phyloP scores from a whole-genome alignment of 305 asterid species.

The Solanum hybrid region DNA sequence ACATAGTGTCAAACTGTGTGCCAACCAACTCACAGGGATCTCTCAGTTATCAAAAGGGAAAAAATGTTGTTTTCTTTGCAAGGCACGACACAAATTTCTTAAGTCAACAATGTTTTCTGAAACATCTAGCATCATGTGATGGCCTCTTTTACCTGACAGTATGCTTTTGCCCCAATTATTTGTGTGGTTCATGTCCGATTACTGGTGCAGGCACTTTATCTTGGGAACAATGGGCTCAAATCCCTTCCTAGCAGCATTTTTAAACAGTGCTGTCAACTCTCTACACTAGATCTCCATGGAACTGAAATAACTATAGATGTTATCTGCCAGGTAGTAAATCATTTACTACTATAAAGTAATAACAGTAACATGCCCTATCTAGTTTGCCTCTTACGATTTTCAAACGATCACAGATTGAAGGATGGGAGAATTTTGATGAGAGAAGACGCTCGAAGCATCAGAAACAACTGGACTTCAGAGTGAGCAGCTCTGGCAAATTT shows the following conservation, averaged over 20 bases:
- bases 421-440: conserved; percentile 83
- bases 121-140: neutral
- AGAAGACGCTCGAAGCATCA: conserved; percentile 76
- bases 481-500: conserved; percentile 53
- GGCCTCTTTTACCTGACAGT: neutral
- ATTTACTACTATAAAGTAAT: neutral
- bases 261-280: conserved; percentile 56
- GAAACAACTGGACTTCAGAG: conserved; percentile 85
- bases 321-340: conserved; percentile 53
- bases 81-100: neutral
- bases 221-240: conserved; percentile 60
- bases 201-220: conserved; percentile 56
- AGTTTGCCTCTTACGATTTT: neutral
- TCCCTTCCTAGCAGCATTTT: conserved; percentile 61
- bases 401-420: conserved; percentile 51
- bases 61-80: neutral
- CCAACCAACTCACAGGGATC: neutral
- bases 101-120: neutral
- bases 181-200: neutral
- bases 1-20: neutral
- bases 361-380: neutral
- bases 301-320: conserved; percentile 75
- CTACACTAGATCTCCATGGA: conserved; percentile 72
- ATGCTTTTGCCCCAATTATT: neutral
- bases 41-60: neutral